Base-by-base conservation (phyloP, 352 stramenopile species). In the Phytophthora cactorum region DNA sequence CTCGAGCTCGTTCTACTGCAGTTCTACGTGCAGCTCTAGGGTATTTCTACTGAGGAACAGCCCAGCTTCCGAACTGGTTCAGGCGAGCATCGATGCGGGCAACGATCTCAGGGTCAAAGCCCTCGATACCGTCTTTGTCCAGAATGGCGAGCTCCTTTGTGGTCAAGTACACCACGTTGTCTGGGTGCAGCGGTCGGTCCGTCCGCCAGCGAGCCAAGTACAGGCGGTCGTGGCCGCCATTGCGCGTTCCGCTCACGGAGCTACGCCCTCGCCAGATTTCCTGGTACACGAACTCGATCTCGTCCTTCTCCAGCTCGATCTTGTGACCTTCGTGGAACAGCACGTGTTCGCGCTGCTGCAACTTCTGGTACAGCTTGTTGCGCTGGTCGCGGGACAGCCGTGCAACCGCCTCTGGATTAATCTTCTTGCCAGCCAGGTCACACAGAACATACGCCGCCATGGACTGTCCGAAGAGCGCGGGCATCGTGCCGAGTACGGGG, bases 401-500 rank as follows among this genome's bases (percentile, higher is more conserved):
- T n/a, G 77, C 81, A 5, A 92, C 70, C 17, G 82, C 78, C 59
- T 94, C 84, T 0, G 86, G 84, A 31, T 65, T 78, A 70, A 99
- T 96, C 41, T 92, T 92, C 46, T 98, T 91, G 9, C 88, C 78
- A 31, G 95, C 96, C 15, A 99, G 66, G 45, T 98, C 90, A 61
- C 95, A 98, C 22, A 99, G 74, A 41, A 98, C 91, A 70, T 95
- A 95, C 6, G 96, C 88, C 2, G 97, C 97, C 81, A 99, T 97
- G 22, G 96, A 89, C 73, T 99, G 96, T n/a, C 97, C 97, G 76
- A 99, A 99, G 57, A 99, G 97, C 34, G 97, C 97, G 0, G 98
- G 98, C 77, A 90, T 92, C 61, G 79, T 92, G 31, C 97, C 97
- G 7, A 99, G 76, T 25, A 99, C 98, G 0, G 97, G 97, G 52